Conservation (phyloP, 2,329 filamentous ascomycete genomes). For the Alternaria angustiovoidea region DNA sequence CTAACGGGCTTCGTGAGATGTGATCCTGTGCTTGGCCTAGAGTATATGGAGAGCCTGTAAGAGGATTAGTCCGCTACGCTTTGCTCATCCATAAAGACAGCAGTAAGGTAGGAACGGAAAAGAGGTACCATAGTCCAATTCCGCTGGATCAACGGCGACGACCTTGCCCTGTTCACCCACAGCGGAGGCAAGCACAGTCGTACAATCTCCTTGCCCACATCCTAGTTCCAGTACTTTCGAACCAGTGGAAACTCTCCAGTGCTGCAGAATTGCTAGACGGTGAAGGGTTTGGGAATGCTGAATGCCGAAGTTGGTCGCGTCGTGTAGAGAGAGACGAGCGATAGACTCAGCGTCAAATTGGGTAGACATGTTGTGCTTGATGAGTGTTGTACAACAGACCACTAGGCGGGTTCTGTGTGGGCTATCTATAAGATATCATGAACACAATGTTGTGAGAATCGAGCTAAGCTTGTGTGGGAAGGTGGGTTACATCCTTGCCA, state of each 20-base stretch:
- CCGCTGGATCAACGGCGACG: slow-evolving; percentile 63
- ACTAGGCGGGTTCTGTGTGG: too few relatives aligned
- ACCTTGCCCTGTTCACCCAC: slow-evolving; percentile 54
- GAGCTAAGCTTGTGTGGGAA: too few relatives aligned
- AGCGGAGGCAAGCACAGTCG: slow-evolving; percentile 61
- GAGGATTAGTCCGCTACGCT: slow-evolving; percentile 16
- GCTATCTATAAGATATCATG: too few relatives aligned
- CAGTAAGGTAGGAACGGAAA: background rate
- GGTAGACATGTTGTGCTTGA: slow-evolving; percentile 12
- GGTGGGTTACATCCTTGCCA: too few relatives aligned
- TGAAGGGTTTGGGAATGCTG: slow-evolving; percentile 34
- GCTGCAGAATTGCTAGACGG: slow-evolving; percentile 30
- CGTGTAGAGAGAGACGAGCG: background rate
- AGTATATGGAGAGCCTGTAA: slow-evolving; percentile 52
- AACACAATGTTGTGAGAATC: too few relatives aligned
- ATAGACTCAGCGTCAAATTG: background rate
- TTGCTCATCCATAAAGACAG: background rate
- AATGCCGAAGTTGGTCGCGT: slow-evolving; percentile 25
- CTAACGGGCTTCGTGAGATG: slow-evolving; percentile 54
- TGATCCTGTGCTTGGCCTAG: slow-evolving; percentile 59
- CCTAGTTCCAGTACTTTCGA: slow-evolving; percentile 64
- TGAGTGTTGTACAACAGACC: too few relatives aligned
- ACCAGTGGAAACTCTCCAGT: slow-evolving; percentile 39
- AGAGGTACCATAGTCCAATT: slow-evolving; percentile 53
- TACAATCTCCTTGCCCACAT: slow-evolving; percentile 68